Evolutionary conservation across 2,329 filamentous ascomycete genomes (phyloP).

Genomic region (Trichoderma polysporum): DNA sequence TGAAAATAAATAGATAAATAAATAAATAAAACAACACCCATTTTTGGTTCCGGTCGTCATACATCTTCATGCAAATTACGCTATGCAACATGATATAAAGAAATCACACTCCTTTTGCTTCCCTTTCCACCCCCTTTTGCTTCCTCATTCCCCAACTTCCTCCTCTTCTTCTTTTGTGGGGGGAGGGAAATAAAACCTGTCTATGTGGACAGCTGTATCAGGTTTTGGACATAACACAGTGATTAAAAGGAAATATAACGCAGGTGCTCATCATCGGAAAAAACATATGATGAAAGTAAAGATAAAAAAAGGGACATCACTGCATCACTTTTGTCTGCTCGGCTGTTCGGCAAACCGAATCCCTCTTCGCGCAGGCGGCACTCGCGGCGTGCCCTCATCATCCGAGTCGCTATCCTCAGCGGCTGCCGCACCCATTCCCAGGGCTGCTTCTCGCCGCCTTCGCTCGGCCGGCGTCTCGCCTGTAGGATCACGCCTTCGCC

Average conservation of each 20-base stretch:
- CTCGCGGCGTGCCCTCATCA: slow-evolving; percentile 57
- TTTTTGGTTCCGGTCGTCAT: neutral
- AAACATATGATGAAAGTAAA: neutral
- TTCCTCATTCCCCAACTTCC: neutral
- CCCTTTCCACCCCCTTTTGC: neutral
- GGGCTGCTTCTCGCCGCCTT: slow-evolving; percentile 69
- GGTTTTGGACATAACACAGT: neutral
- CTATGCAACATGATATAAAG: neutral
- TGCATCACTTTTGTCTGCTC: slow-evolving; percentile 7
- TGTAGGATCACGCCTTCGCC: slow-evolving; percentile 26
- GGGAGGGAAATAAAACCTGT: neutral
- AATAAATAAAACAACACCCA: neutral
- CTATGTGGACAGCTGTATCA: neutral
- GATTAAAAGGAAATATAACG: neutral
- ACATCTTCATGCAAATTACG: slow-evolving; percentile 1
- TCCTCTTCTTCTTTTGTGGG: neutral
- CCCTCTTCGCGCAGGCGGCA: slow-evolving; percentile 52
- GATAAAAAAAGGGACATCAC: neutral
- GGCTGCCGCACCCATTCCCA: slow-evolving; percentile 56
- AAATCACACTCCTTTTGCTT: neutral
- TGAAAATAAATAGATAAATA: neutral
- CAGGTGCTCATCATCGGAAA: neutral
- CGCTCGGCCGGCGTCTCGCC: slow-evolving; percentile 74
- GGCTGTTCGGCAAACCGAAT: slow-evolving; percentile 60
- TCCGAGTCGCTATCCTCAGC: slow-evolving; percentile 52